Evolutionary conservation across 495 filamentous ascomycete species (phyloP).

Genomic region (Daldinia loculata): DNA sequence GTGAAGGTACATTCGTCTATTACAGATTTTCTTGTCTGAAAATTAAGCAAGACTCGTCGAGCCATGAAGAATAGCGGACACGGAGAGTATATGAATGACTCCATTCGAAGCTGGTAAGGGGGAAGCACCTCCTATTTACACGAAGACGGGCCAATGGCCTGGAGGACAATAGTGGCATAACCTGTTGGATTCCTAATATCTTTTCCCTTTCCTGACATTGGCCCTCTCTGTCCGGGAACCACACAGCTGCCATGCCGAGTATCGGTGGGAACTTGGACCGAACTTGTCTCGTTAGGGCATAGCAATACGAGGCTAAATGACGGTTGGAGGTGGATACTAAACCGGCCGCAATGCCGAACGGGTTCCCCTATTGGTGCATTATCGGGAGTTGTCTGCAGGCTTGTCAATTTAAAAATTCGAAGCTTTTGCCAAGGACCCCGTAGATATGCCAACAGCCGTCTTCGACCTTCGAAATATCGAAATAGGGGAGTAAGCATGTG

Average conservation of each 20-base stretch:
- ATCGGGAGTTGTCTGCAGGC: conserved; percentile 13
- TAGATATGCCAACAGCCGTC: not conserved
- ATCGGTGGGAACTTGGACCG: conserved; percentile 39
- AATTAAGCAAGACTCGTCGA: conserved; percentile 1
- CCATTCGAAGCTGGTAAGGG: conserved; percentile 17
- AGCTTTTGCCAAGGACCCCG: conserved; percentile 25
- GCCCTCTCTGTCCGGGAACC: conserved; percentile 7
- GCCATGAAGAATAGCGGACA: conserved; percentile 15
- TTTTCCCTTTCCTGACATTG: conserved; percentile 25
- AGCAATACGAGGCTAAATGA: conserved; percentile 31
- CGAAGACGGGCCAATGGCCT: conserved; percentile 4
- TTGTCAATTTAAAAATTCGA: conserved; percentile 22
- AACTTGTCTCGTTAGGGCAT: conserved; percentile 37
- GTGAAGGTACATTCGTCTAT: conserved; percentile 11
- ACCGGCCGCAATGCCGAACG: conserved; percentile 33
- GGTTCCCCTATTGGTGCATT: conserved; percentile 25
- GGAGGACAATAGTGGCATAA: conserved; percentile 5
- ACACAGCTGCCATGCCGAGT: conserved; percentile 26
- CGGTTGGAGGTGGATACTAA: conserved; percentile 28
- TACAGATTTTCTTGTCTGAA: conserved; percentile 12
- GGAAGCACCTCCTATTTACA: conserved; percentile 33
- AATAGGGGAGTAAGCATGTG: conserved; percentile 3
- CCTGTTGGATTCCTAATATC: conserved; percentile 10
- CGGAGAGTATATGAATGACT: conserved; percentile 18
- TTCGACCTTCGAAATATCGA: conserved; percentile 16